These are phyloP conservation scores for Lecanosticta acicola DNA, from an alignment of 2,329 filamentous ascomycete species.

Conservation along the genomic window DNA sequence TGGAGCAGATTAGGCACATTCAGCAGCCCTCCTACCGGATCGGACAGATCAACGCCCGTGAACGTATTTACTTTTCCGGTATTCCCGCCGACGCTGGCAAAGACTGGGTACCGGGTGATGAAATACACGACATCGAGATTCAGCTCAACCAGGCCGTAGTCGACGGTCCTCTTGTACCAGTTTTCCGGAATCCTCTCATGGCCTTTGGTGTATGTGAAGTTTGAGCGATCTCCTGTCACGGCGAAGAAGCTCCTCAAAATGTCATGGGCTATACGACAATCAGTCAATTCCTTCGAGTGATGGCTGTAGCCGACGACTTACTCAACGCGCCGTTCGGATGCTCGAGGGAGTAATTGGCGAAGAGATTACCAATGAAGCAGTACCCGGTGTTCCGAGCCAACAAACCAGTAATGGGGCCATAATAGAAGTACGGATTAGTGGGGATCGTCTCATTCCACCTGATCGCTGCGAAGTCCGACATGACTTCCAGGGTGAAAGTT, in stretches of 20 bases:
- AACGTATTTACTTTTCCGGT: constrained; percentile 23
- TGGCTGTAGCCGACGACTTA: constrained; percentile 18
- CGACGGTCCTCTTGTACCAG: constrained; percentile 18
- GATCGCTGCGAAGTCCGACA: constrained; percentile 26
- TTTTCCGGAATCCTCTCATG: constrained; percentile 20
- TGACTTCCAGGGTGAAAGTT: constrained; percentile 27
- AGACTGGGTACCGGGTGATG: constrained; percentile 15
- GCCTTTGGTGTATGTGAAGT: constrained; percentile 20
- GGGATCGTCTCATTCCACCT: constrained; percentile 23
- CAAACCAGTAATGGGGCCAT: constrained; percentile 27
- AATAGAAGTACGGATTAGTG: constrained; percentile 30
- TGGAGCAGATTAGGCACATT: constrained; percentile 29
- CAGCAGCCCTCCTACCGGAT: constrained; percentile 39
- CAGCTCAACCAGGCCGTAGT: constrained; percentile 19
- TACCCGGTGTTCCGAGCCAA: constrained; percentile 24
- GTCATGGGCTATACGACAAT: constrained; percentile 10
- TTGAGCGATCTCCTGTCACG: constrained; percentile 14
- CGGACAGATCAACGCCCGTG: constrained; percentile 21
- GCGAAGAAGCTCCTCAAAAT: constrained; percentile 25
- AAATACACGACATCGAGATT: constrained; percentile 19
- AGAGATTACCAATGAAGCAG: constrained; percentile 22
- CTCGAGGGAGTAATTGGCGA: constrained; percentile 31
- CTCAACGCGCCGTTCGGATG: constrained; percentile 28
- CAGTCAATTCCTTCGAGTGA: neutral
- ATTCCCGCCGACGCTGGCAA: constrained; percentile 22